Evolutionary conservation across 2,329 filamentous ascomycete genomes (phyloP).

Genomic region (Exophiala viscosa): DNA sequence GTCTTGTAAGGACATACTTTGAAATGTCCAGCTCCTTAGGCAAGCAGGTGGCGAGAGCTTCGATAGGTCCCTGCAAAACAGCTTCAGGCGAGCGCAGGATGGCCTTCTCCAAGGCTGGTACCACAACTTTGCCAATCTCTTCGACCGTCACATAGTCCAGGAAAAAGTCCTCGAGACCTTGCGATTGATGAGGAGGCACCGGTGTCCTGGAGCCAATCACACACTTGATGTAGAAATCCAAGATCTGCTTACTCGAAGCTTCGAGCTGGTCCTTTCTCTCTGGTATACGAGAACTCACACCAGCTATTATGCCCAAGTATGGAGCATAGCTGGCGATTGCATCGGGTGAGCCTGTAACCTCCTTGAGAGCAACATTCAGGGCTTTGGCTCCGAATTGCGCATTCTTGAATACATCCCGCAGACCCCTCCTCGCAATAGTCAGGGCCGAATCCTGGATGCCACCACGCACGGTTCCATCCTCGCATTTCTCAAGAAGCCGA

Average conservation of each 20-base stretch:
- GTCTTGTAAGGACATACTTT: conserved; percentile 62
- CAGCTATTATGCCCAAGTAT: conserved; percentile 80
- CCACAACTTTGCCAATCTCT: conserved; percentile 70
- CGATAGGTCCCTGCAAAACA: conserved; percentile 73
- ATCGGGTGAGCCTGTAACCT: conserved; percentile 65
- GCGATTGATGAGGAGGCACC: conserved; percentile 68
- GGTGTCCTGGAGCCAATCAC: conserved; percentile 72
- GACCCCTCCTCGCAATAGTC: conserved; percentile 71
- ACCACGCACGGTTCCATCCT: conserved; percentile 60
- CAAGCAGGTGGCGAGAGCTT: conserved; percentile 67
- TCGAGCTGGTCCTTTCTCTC: conserved; percentile 61
- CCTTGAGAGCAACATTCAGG: conserved; percentile 60
- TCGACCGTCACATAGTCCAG: conserved; percentile 66
- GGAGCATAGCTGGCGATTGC: conserved; percentile 67
- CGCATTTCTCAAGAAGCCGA: conserved; percentile 71
- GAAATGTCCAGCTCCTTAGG: conserved; percentile 72
- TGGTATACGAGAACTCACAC: conserved; percentile 72
- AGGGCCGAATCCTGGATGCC: conserved; percentile 70
- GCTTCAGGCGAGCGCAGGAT: conserved; percentile 87
- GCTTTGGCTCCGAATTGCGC: conserved; percentile 57
- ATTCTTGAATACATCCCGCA: conserved; percentile 68
- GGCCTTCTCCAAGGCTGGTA: conserved; percentile 82
- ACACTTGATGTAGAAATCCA: conserved; percentile 80
- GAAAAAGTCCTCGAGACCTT: conserved; percentile 79
- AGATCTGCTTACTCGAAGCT: conserved; percentile 66